Conservation (phyloP, 2,329 filamentous ascomycete genomes). For the Epichloe sibirici region DNA sequence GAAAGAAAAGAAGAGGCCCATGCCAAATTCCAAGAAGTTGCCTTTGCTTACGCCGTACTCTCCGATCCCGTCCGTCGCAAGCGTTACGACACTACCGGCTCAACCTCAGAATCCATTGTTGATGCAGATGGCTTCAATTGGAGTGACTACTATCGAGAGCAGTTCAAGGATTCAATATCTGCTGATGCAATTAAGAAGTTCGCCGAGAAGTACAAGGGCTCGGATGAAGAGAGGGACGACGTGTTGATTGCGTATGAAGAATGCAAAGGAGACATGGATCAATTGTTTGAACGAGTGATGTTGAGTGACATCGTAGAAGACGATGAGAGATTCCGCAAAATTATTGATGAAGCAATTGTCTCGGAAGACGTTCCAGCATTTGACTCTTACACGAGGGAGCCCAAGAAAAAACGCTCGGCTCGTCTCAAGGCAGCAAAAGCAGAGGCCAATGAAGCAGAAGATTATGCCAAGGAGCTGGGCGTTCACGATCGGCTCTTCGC, state of each 20-base stretch:
- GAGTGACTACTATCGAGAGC: constrained; percentile 77
- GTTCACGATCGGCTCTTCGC: constrained; percentile 59
- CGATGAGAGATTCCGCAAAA: constrained; percentile 68
- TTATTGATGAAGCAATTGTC: constrained; percentile 72
- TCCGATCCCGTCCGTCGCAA: constrained; percentile 69
- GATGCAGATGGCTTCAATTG: constrained; percentile 78
- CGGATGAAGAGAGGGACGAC: constrained; percentile 72
- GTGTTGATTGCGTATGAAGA: constrained; percentile 65
- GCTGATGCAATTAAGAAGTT: constrained; percentile 64
- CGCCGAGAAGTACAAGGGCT: constrained; percentile 66
- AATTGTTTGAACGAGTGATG: constrained; percentile 74
- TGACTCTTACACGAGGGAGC: constrained; percentile 60
- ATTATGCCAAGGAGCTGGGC: constrained; percentile 62
- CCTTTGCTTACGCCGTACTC: constrained; percentile 87
- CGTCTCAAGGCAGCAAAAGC: constrained; percentile 49
- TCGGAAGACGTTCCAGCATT: constrained; percentile 54
- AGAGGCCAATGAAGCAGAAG: constrained; percentile 62
- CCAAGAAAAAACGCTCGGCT: constrained; percentile 47
- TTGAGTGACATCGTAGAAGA: constrained; percentile 73
- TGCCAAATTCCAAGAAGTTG: constrained; percentile 74
- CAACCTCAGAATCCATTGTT: constrained; percentile 69
- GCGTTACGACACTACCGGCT: constrained; percentile 83
- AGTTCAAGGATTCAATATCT: constrained; percentile 68
- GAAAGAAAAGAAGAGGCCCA: constrained; percentile 62
- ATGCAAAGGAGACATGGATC: constrained; percentile 61